Evolutionary conservation across 805 yeast species (phyloP).

Genomic region (Wickerhamiella shivajii): DNA sequence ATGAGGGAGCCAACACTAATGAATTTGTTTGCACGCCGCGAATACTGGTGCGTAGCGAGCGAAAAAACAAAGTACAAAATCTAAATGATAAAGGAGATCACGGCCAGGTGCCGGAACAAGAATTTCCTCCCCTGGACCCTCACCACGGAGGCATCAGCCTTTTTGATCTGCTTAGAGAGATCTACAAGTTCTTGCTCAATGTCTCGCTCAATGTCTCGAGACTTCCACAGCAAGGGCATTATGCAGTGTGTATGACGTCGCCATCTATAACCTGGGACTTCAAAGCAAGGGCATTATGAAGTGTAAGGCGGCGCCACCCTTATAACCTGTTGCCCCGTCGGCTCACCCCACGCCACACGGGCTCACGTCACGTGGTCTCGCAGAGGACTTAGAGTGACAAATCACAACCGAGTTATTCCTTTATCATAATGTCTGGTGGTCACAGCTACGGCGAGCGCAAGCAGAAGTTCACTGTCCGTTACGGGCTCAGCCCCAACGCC

Average conservation of each 20-base stretch:
- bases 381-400: too few species aligned
- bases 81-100: constrained; percentile 22
- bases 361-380: too few species aligned
- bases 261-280: too few species aligned
- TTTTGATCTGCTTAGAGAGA: constrained; percentile 19
- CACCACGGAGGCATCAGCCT: constrained; percentile 6
- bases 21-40: not conserved
- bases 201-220: too few species aligned
- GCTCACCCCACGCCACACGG: too few species aligned
- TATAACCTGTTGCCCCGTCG: too few species aligned
- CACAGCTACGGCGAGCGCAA: constrained; percentile 28
- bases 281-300: too few species aligned
- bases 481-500: constrained; percentile 87
- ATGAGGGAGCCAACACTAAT: constrained; percentile 11
- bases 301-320: too few species aligned
- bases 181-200: constrained; percentile 25
- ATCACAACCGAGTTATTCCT: too few species aligned
- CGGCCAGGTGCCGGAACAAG: constrained; percentile 20
- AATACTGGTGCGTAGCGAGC: constrained; percentile 1
- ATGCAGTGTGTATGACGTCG: too few species aligned
- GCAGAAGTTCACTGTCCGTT: constrained; percentile 38
- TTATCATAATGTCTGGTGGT: constrained; percentile 16
- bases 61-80: constrained; percentile 15
- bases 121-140: constrained; percentile 17
- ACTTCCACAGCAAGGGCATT: constrained; percentile 13